Percentiles rank a stretch among this genome's conserved stretches.
phyloP scores from a whole-genome alignment of 2,329 filamentous ascomycete species.

The Colletotrichum salicis region DNA sequence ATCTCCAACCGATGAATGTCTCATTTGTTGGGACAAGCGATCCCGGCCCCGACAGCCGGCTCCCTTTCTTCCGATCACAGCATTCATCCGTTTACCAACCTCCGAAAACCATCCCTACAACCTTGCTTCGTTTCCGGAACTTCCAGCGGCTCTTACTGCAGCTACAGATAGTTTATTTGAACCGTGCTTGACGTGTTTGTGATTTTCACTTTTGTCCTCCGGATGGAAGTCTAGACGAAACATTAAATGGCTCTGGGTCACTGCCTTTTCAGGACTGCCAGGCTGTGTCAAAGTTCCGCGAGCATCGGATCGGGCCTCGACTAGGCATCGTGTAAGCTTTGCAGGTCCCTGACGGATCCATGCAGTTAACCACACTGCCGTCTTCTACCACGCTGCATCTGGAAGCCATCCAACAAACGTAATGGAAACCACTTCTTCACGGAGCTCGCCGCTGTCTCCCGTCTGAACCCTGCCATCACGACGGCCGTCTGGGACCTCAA shows the following conservation, averaged over 20 bases:
- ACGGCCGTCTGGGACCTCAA: neutral
- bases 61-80: neutral
- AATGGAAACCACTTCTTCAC: conserved; percentile 27
- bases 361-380: conserved; percentile 10
- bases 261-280: neutral
- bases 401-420: conserved; percentile 17
- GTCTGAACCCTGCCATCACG: neutral
- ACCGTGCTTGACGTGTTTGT: neutral
- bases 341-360: conserved; percentile 22
- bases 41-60: conserved; percentile 6
- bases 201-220: neutral
- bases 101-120: neutral
- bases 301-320: conserved; percentile 1
- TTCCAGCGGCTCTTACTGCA: neutral
- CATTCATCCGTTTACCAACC: conserved; percentile 2
- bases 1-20: conserved; percentile 3
- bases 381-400: neutral
- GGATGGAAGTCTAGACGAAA: neutral
- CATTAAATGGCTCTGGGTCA: neutral
- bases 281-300: neutral
- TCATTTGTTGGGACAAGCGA: neutral
- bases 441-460: conserved; percentile 10
- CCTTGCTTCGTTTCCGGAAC: neutral
- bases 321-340: conserved; percentile 15
- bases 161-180: neutral